Percentiles rank a stretch among this genome's conserved stretches.
Conservation (phyloP, 2,329 filamentous ascomycete species). For the Decorospora gaudefroyi region DNA sequence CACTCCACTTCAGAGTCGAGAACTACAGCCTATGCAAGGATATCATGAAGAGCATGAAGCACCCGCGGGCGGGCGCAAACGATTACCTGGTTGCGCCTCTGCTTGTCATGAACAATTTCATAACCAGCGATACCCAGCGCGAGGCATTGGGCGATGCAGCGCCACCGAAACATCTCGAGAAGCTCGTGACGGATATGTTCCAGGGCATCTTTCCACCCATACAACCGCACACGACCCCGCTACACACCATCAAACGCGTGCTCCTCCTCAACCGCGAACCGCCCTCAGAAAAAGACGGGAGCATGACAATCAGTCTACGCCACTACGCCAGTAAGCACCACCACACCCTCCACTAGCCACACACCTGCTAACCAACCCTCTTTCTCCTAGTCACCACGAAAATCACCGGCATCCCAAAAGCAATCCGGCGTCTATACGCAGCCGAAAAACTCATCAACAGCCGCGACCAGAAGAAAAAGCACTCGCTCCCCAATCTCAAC, state of each 20-base stretch:
- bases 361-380: too few species aligned
- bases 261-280: slow-evolving; percentile 85
- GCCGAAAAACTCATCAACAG: slow-evolving; percentile 76
- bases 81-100: slow-evolving; percentile 85
- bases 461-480: slow-evolving; percentile 60
- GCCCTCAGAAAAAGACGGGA: slow-evolving; percentile 47
- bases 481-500: slow-evolving; percentile 80
- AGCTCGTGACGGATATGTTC: slow-evolving; percentile 89
- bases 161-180: slow-evolving; percentile 92
- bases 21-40: slow-evolving; percentile 95
- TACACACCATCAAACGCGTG: slow-evolving; percentile 90
- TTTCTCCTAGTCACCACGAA: slow-evolving; percentile 94
- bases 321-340: slow-evolving; percentile 98
- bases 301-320: slow-evolving; percentile 82
- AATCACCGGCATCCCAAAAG: slow-evolving; percentile 79
- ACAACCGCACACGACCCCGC: slow-evolving; percentile 84
- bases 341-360: too few species aligned
- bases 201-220: slow-evolving; percentile 96
- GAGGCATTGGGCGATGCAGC: slow-evolving; percentile 55
- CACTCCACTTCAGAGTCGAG: slow-evolving; percentile 90
- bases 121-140: slow-evolving; percentile 59
- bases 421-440: slow-evolving; percentile 79
- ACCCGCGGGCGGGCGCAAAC: slow-evolving; percentile 75
- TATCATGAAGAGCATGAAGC: slow-evolving; percentile 79
- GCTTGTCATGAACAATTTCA: slow-evolving; percentile 98